Base-by-base conservation (phyloP, 2,329 filamentous ascomycete genomes). In the Coccinonectria pachysandricola region DNA sequence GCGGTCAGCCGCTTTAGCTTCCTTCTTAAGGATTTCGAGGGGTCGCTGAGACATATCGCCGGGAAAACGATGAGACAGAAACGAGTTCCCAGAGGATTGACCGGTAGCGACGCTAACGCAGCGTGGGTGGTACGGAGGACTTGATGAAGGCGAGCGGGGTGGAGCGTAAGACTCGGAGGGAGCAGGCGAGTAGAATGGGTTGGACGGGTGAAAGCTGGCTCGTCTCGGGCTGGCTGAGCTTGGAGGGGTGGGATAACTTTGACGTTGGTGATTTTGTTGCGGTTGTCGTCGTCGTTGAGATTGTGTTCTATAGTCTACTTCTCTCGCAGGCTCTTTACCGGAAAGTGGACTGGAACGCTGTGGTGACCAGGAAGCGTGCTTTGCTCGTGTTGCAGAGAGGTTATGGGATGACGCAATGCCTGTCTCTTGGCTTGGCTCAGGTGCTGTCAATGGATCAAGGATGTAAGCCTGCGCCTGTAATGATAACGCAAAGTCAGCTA, bases 401-500 rank as follows among this genome's bases (percentile, higher is more conserved):
- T 24, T 39, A 21, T 40, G 34, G 15, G 39, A 43, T 24, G 41
- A 36, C 28, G 38, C 36, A 21, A 44, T 29, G 6, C 78, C 75
- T 24, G 72, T 79, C 47, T 80, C 73, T 35, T 78, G 68, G 34
- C 64, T 71, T 9, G 79, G 79, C 35, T 81, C 74, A 7, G 75
- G 75, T 12, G 66, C 76, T 42, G 64, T 74, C 35, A 85, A 59
- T 37, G 79, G 80, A 42, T 80, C 75, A 38, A 84, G 69, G 22
- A 85, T 60, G 46, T 79, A 75, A 44, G 71, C 67, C 27, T 65
- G 60, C 21, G 77, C 75, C 78, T 83, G 46, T 32, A 23, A 23
- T n/a, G n/a, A n/a, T n/a, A 19, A 19, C 10, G 17, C 17, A 7
- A 21, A 12, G n/a, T n/a, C n/a, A n/a, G n/a, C n/a, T n/a, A n/a